Evolutionary conservation across 768 basidiomycete genomes (phyloP).

Genomic region (Russula earlei): DNA sequence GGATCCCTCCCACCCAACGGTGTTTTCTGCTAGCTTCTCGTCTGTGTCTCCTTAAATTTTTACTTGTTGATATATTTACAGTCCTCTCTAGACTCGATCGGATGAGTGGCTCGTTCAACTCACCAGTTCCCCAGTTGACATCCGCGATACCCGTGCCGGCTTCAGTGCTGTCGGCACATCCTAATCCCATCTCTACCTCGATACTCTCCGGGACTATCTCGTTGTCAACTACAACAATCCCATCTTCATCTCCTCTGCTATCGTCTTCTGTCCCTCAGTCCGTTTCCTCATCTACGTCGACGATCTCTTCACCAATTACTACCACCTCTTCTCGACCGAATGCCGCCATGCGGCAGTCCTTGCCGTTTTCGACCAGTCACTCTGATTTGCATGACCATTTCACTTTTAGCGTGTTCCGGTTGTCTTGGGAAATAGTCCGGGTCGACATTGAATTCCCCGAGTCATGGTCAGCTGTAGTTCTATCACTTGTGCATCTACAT

Average conservation of each 20-base stretch:
- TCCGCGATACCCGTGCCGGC: slow-evolving; percentile 34
- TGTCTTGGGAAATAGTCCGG: no score
- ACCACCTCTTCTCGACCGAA: not conserved
- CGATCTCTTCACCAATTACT: not conserved
- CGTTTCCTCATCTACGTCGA: not conserved
- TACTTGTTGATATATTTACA: not conserved
- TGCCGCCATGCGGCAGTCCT: not conserved
- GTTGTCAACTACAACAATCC: not conserved
- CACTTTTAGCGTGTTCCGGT: not conserved
- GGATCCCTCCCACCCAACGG: slow-evolving; percentile 27
- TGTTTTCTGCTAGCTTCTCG: slow-evolving; percentile 51
- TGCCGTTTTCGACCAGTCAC: not conserved
- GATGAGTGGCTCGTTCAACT: slow-evolving; percentile 51
- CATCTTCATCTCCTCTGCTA: not conserved
- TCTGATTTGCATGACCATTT: not conserved
- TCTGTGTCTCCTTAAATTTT: slow-evolving; percentile 24
- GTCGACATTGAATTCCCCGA: not conserved
- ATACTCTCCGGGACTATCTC: not conserved
- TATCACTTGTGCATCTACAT: not conserved
- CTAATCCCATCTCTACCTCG: slow-evolving; percentile 2
- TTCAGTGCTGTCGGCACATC: slow-evolving; percentile 22
- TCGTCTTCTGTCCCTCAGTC: no score
- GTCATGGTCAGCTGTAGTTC: not conserved
- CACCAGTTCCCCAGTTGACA: slow-evolving; percentile 42
- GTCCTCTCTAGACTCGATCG: slow-evolving; percentile 35